A percentile compares a stretch with the other conserved stretches of the same genome.
Conservation (phyloP, 768 basidiomycete genomes). For the Naganishia onofrii region DNA sequence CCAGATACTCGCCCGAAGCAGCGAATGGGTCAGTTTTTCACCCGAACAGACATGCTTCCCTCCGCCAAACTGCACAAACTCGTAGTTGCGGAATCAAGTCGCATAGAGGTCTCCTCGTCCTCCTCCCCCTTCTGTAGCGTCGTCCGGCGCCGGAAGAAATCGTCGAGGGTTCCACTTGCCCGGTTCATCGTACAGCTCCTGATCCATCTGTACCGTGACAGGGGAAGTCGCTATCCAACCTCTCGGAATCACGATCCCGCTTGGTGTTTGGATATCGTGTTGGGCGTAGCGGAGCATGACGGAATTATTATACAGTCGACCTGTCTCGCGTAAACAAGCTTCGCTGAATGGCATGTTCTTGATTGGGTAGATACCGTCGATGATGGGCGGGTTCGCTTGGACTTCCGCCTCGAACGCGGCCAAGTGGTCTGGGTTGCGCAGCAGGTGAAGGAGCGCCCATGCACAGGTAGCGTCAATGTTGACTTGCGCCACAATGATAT, state of each 20-base stretch:
- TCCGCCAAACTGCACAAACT: not conserved
- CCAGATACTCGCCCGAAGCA: not conserved
- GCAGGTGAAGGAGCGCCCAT: no score
- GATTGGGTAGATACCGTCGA: no score
- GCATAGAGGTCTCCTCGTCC: no score
- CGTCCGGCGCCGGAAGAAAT: not conserved
- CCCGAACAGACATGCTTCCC: not conserved
- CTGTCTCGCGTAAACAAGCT: conserved; percentile 17
- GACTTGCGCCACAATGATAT: no score
- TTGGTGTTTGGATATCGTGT: not conserved
- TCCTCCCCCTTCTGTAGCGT: no score
- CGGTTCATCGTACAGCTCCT: not conserved
- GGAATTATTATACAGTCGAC: not conserved
- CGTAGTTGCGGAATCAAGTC: not conserved
- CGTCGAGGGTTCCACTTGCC: not conserved
- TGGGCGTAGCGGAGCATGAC: not conserved
- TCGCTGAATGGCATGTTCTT: not conserved
- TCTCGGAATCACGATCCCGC: not conserved
- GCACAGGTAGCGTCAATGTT: no score
- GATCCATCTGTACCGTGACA: not conserved
- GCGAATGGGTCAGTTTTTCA: not conserved
- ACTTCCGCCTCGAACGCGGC: no score
- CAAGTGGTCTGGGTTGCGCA: no score
- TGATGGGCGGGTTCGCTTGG: no score
- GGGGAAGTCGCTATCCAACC: conserved; percentile 1